Evolutionary conservation across 2,329 filamentous ascomycete genomes (phyloP).

Genomic region (Epichloe uncinata): DNA sequence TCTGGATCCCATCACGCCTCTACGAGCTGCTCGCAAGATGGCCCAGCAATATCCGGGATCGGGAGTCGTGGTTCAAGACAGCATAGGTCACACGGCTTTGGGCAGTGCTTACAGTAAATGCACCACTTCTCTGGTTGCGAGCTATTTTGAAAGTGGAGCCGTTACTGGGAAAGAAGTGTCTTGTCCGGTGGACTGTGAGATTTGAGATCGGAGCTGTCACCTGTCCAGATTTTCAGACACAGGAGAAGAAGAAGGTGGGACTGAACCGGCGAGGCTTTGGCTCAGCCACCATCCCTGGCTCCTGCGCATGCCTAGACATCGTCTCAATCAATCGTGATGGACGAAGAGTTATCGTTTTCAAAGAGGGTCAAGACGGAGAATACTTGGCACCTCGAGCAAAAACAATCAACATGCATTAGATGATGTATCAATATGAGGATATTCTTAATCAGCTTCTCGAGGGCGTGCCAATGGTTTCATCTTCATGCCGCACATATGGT

Average conservation of each 20-base stretch:
- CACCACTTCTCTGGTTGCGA: not conserved
- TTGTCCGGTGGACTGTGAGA: not conserved
- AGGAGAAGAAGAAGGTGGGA: not conserved
- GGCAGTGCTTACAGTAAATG: not conserved
- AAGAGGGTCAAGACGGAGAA: no score
- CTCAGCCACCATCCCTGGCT: not conserved
- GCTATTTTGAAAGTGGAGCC: not conserved
- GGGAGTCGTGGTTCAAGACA: slow-evolving; percentile 9
- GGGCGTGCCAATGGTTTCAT: no score
- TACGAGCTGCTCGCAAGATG: slow-evolving; percentile 8
- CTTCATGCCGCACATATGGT: no score
- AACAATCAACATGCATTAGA: no score
- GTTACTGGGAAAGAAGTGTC: not conserved
- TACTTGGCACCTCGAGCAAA: no score
- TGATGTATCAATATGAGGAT: no score
- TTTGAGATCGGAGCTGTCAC: not conserved
- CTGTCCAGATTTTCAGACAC: not conserved
- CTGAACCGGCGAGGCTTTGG: not conserved
- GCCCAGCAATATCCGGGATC: slow-evolving; percentile 9
- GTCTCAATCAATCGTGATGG: no score
- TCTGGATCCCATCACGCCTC: slow-evolving; percentile 31
- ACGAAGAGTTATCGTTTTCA: no score
- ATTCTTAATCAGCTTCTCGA: no score
- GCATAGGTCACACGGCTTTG: slow-evolving; percentile 8
- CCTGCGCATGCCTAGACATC: not conserved